Conservation (phyloP, 441 rosid genomes). For the Capsella rubella region DNA sequence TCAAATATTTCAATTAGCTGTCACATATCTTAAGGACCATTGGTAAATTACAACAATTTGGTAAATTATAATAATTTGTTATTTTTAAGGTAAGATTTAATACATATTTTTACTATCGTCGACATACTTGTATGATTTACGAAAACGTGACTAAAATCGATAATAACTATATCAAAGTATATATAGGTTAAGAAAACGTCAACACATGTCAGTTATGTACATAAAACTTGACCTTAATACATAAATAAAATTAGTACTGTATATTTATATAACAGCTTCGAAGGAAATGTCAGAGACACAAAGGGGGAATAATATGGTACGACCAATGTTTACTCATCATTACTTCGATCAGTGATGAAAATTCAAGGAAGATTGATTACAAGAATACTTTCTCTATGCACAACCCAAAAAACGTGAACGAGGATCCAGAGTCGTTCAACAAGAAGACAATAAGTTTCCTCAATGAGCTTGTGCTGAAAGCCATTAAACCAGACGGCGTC, state of each 20-base stretch:
- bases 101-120: no score
- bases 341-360: neutral
- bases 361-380: neutral
- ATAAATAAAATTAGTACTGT: neutral
- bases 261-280: neutral
- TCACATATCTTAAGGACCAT: neutral
- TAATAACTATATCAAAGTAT: no score
- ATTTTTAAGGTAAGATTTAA: no score
- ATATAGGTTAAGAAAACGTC: no score
- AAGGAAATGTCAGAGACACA: neutral
- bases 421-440: constrained; percentile 7
- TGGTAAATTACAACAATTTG: neutral
- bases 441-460: neutral
- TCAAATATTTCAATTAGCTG: neutral
- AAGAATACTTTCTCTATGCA: constrained; percentile 7
- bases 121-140: no score
- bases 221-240: no score
- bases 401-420: constrained; percentile 9
- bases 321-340: neutral
- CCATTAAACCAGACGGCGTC: neutral
- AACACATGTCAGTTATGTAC: no score
- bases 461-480: neutral
- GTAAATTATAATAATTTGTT: neutral
- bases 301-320: neutral
- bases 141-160: no score